Conservation (phyloP, 306 rosid genomes). For the Quercus ilex region DNA sequence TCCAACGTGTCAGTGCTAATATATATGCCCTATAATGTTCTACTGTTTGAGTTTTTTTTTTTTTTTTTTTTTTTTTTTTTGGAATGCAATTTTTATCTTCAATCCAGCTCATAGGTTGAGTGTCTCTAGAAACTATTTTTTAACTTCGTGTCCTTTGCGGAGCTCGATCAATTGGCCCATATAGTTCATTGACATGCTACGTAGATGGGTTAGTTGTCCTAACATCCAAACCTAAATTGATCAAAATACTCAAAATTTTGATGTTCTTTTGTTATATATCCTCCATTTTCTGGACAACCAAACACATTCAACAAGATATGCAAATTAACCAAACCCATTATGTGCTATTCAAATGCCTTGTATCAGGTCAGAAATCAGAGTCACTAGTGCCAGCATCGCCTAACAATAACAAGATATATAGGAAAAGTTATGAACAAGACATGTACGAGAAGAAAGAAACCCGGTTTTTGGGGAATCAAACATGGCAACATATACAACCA, state of each 20-base stretch:
- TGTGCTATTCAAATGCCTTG: constrained; percentile 12
- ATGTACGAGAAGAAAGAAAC: constrained; percentile 41
- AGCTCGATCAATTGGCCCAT: background rate
- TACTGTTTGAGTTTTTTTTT: background rate
- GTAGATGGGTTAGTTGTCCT: background rate
- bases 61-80: background rate
- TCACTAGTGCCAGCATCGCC: constrained; percentile 21
- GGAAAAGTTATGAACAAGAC: constrained; percentile 45
- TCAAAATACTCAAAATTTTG: background rate
- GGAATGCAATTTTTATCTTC: background rate
- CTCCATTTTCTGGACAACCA: constrained; percentile 9
- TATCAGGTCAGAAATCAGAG: constrained; percentile 6
- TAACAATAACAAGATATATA: constrained; percentile 12
- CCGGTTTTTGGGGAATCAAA: constrained; percentile 83
- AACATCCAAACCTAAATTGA: background rate
- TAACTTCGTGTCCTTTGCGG: background rate
- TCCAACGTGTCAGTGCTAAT: no score
- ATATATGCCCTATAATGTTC: no score
- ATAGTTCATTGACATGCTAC: background rate
- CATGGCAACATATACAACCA: constrained; percentile 59
- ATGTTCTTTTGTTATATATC: background rate
- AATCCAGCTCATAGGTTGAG: background rate
- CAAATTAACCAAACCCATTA: background rate
- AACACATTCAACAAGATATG: background rate
- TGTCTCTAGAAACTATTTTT: background rate